Conservation (phyloP, 2,329 filamentous ascomycete species). For the Plectosphaerella plurivora region DNA sequence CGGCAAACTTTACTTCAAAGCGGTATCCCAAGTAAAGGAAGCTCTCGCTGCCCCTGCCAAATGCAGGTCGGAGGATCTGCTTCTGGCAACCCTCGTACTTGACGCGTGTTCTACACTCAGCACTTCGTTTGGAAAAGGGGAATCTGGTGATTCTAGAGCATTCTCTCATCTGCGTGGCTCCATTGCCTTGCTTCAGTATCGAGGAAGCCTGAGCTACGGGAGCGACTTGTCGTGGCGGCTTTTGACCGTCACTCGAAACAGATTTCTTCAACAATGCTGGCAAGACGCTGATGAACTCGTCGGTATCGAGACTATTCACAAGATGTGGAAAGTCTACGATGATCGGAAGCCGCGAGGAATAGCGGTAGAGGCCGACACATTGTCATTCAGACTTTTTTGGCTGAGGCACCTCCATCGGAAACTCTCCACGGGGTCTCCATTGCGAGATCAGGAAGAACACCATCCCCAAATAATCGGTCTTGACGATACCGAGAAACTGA, state of each 20-base stretch:
- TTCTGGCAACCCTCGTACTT: background rate
- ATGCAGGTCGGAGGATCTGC: background rate
- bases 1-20: background rate
- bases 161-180: background rate
- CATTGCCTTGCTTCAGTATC: background rate
- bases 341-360: background rate
- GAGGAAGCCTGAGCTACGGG: background rate
- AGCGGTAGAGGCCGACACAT: background rate
- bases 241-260: background rate
- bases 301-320: background rate
- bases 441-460: background rate
- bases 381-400: background rate
- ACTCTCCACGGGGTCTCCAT: background rate
- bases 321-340: background rate
- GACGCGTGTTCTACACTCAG: background rate
- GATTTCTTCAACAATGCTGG: background rate
- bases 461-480: background rate
- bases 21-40: background rate
- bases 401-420: background rate
- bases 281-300: background rate
- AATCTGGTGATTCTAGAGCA: background rate
- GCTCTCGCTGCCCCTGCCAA: background rate
- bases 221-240: background rate
- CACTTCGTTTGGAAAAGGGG: background rate
- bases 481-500: background rate